Percentiles rank a stretch among this genome's conserved stretches.
These are phyloP conservation scores for Flaveria sonorensis DNA, from an alignment of 129 eudicot species.

Conservation along the genomic window DNA sequence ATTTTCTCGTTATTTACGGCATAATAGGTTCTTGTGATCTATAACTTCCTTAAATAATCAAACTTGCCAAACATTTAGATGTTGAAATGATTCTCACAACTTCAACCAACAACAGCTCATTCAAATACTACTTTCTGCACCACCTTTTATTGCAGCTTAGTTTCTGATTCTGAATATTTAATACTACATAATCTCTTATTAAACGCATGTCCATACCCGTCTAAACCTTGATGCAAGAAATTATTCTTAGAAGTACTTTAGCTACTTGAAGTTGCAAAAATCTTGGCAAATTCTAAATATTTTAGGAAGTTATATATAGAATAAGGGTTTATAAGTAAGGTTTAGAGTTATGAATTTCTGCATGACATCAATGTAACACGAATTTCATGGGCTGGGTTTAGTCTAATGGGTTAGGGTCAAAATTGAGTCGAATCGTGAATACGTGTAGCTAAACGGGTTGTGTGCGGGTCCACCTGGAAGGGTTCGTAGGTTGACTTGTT, in stretches of 20 bases:
- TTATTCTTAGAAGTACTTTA: background rate
- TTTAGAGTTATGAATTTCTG: no score
- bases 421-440: background rate
- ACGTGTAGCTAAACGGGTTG: background rate
- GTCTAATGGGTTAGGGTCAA: background rate
- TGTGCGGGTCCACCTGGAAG: no score
- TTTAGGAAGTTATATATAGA: background rate
- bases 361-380: no score
- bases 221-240: background rate
- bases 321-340: background rate
- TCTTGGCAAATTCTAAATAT: background rate
- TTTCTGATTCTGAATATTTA: background rate
- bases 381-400: background rate
- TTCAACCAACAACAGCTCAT: background rate
- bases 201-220: background rate
- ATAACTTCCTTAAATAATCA: background rate
- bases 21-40: background rate
- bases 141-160: background rate
- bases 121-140: background rate
- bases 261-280: conserved; percentile 9
- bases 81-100: background rate
- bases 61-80: background rate
- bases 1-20: background rate
- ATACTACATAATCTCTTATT: background rate
- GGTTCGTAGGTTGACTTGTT: no score